phyloP scores from a whole-genome alignment of 768 basidiomycete genomes.

The Termitomyces sp. region DNA sequence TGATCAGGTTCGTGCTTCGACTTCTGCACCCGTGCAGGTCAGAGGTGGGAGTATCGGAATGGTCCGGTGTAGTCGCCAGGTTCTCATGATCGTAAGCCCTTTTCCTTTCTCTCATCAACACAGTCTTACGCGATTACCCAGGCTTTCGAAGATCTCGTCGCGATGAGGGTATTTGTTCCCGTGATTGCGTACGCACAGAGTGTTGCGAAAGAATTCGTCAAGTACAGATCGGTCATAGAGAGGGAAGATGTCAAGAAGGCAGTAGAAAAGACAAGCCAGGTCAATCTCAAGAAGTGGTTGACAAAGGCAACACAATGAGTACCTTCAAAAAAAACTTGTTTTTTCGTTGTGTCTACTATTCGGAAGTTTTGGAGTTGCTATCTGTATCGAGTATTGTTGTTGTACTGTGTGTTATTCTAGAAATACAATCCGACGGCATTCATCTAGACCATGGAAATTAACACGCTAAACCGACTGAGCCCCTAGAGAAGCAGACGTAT shows the following conservation, averaged over 20 bases:
- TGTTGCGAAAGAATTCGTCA: conserved; percentile 66
- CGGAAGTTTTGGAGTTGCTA: background rate
- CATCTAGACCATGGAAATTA: background rate
- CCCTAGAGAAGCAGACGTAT: background rate
- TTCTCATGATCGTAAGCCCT: conserved; percentile 59
- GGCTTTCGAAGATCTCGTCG: conserved; percentile 75
- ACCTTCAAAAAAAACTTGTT: background rate
- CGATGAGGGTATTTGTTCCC: conserved; percentile 52
- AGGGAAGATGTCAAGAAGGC: conserved; percentile 65
- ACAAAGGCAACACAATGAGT: conserved; percentile 49
- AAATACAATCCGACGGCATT: background rate
- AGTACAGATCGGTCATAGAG: conserved; percentile 65
- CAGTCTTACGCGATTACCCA: conserved; percentile 24
- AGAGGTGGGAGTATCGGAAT: conserved; percentile 76
- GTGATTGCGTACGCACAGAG: conserved; percentile 44
- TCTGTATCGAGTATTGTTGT: background rate
- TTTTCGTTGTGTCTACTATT: background rate
- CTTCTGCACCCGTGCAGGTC: conserved; percentile 70
- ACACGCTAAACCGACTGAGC: conserved; percentile 8
- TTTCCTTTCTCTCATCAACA: background rate
- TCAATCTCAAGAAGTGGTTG: conserved; percentile 77
- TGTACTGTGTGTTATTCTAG: background rate
- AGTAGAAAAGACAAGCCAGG: conserved; percentile 62
- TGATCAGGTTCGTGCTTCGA: conserved; percentile 68
- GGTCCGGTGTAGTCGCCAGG: conserved; percentile 59